Base-by-base conservation (phyloP, 1,139 yeast species). In the Schwanniomyces etchellsii region DNA sequence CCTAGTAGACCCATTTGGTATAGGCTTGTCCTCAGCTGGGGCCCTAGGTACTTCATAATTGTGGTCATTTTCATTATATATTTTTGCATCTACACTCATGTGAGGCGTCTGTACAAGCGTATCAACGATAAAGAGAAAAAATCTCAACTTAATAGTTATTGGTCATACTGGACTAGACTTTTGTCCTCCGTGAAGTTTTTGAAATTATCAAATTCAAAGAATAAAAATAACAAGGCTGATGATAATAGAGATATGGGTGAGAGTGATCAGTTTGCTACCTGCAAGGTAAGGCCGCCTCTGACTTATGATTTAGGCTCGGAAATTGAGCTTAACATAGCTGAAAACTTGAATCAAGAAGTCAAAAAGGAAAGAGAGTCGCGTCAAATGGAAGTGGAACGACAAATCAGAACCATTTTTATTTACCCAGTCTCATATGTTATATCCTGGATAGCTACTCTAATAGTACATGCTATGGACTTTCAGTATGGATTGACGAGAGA, bases 371-470 rank as follows among this genome's bases (percentile, higher is more conserved):
- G 9, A 9, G 12, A 11, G 26, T 11, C 7, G 7, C 9, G 26
- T 7, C 77, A 83, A 41, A 53, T 66, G 20, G 69, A 74, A 42
- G 83, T 86, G 34, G 78, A 81, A 47, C 77, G 78, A 36, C 95
- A 86, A 54, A 77, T 84, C 70, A 77, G 77, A 42, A 67, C 82
- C 12, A 80, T 86, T 29, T 85, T 86, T 52, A 69, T 86, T 24
- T 86, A 86, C 50, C 96, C 96, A 2, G 60, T 81, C 21, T 82
- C 95, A 1, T 86, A 85, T 51, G 64, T 83, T 33, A 63, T 83
- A 21, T 57, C 85, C 28, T 86, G 95, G 95, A 51, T 80, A n/a
- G 78, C 83, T 40, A 95, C 96, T 1, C 72, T 84, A 37, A 70
- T 80, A 7, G 69, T 77, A 24, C 83, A 82, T 46, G 64, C 77